Base-by-base conservation (phyloP, 805 yeast species). In the Schizosaccharomyces osmophilus region DNA sequence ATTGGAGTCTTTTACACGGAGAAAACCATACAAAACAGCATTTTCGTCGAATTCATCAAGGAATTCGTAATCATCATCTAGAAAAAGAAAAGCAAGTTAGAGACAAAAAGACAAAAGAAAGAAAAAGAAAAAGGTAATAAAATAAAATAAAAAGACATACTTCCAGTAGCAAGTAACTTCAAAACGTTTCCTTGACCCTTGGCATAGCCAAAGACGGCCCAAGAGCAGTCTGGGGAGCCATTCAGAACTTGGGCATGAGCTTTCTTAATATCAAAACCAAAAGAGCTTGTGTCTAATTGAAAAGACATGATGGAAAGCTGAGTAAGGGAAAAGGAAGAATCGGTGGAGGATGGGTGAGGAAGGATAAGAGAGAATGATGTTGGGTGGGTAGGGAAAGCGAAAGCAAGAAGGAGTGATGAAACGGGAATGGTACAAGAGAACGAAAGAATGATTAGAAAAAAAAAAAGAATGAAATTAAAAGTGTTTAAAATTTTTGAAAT, bases 1-100 rank as follows among this genome's bases (percentile, higher is more conserved):
- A n/a, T 93, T 94, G 62, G 90, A 90, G 62, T 90, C 95, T 62
- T 82, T 81, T 59, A 90, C 87, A 62, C 95, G 80, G 51, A 87
- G 85, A 63, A 93, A 77, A 51, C 97, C 98, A 68, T 83, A 93
- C 74, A 89, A 95, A 63, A 89, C 87, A 63, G 82, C 80, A 2
- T 94, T 85, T 66, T 90, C 97, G 66, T 82, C 84, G 70, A 93
- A 90, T 64, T 85, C 80, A 45, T 79, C 82, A 48, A 86, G 81
- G 69, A 93, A 87, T 62, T 87, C 95, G 54, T 76, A 76, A 29
- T 54, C 32, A 31, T 22, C 43, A 19, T 60, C 39, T 26, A n/a
- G 4, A 39, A 13, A 5, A 22, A 29, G 48, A 26, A 31, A 31
- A 4, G 41, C 41, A 36, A 11, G 41, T 36, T 36, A 36, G 41